These are phyloP conservation scores for Tremella mesenterica DNA, from an alignment of 768 basidiomycete genomes.

Conservation along the genomic window DNA sequence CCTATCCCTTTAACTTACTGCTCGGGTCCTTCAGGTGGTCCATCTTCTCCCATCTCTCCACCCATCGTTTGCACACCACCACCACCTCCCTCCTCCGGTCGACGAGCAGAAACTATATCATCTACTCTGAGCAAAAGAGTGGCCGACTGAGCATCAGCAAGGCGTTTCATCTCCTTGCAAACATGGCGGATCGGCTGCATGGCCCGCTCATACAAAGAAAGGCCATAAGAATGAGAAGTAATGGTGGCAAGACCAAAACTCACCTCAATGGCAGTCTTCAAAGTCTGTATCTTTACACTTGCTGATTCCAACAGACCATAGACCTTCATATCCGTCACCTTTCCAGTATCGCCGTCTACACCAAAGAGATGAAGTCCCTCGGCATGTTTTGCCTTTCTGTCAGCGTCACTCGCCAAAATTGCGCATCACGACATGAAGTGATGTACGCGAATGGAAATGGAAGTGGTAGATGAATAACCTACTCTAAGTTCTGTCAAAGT, in stretches of 20 bases:
- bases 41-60: constrained; percentile 25
- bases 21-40: constrained; percentile 14
- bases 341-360: constrained; percentile 91
- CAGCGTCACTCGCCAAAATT: not conserved
- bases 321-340: constrained; percentile 87
- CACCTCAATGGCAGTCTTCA: constrained; percentile 95
- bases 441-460: too few species aligned
- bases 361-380: constrained; percentile 86
- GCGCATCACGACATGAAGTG: not conserved
- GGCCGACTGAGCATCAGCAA: constrained; percentile 54
- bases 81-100: constrained; percentile 38
- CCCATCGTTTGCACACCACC: constrained; percentile 44
- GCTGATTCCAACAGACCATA: constrained; percentile 94
- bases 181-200: not conserved
- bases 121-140: constrained; percentile 87
- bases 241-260: too few species aligned
- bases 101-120: constrained; percentile 59
- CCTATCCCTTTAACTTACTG: constrained; percentile 3
- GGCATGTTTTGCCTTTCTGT: constrained; percentile 78
- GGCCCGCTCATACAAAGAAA: not conserved
- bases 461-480: constrained; percentile 34
- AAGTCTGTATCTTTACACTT: constrained; percentile 93
- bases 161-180: too few species aligned
- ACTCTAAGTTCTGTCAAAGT: constrained; percentile 88
- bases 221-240: not conserved